Evolutionary conservation across 169 alveolate species (phyloP), one percentile per base, ranked within the genome.

Genomic region (Plasmodium gonderi): DNA sequence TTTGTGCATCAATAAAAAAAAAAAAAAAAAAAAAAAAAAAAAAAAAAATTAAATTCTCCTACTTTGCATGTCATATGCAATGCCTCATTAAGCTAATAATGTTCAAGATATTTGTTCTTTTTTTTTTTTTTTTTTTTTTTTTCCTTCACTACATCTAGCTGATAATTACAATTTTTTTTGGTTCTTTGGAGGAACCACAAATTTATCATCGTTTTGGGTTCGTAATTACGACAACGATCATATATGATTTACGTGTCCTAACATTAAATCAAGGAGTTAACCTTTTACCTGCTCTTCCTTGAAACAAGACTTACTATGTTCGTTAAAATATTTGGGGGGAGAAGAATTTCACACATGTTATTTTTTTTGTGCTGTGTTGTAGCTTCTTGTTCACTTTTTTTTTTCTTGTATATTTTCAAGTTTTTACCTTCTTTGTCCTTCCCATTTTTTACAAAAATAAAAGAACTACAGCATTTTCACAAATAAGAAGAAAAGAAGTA

Each of bases 121-220:
- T 40, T 72, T 72, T 72, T 36, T 72, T 72, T 72, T 40, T 40
- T 72, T 40, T 72, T 72, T 36, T 69, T 69, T 68, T 20, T 67
- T 11, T 69, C 7, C 8, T 12, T 38, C 79, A 36, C 31, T 72
- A n/a, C 54, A 72, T 60, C 26, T 36, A 29, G 9, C 23, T 36
- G 54, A 29, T 29, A 12, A 72, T n/a, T 36, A 2, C 36, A 26
- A 72, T 33, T 72, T 33, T 0, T 36, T 33, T 0, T 36, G 26
- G 9, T 29, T n/a, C 23, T 26, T 72, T n/a, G 31, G 64, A 72
- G 23, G 45, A 29, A 72, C 54, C 29, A 11, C 4, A 29, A 40
- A 72, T 40, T 72, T 72, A 42, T 72, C 54, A 72, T 29, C 45
- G 29, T 7, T 7, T 14, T 14, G 45, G 80, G 20, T 29, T 17